Evolutionary conservation across 2,329 filamentous ascomycete genomes (phyloP), one percentile per base, ranked within the genome.

Genomic region (Clarireedia hainanense): DNA sequence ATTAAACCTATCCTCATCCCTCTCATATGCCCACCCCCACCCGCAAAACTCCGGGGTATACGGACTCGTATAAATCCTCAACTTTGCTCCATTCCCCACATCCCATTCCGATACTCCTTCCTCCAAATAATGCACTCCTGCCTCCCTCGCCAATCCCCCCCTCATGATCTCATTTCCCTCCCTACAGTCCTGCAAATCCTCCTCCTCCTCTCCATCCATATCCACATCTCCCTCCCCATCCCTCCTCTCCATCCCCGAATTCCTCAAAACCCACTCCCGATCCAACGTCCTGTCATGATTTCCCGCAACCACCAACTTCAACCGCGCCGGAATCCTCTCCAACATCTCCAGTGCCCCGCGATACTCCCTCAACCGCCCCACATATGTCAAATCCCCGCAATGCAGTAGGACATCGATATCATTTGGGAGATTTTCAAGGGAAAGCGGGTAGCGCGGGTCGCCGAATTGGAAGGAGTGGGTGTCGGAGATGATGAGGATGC

Each of bases 231-330:
- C 12, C 26, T 43, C 20, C 10, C 43, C 14, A 4, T 4, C 24
- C 1, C 34, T 49, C 4, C 2, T 10, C 9, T 4, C 5, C 4
- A 1, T 12, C 1, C 46, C 37, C 2, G 36, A 7, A 20, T 14
- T 27, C 10, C 37, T 17, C 4, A 43, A 3, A 6, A 55, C 27
- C 47, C 43, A 66, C 7, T 76, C 74, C 2, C 80, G 80, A 14
- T 78, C 69, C 0, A 85, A 71, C 4, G 74, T 77, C 39, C 81
- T 71, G 61, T 84, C 81, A 67, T 85, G 81, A 61, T 85, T 85
- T 0, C 82, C 82, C 0, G 81, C 75, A 57, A 85, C 83, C 12
- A 84, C 76, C 20, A 85, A 71, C 61, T 84, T 85, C 6, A 84
- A 66, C 14, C 75, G 73, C 3, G 80, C 80, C 9, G 77, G 68